These are phyloP conservation scores for Coelastrella sp. DNA, from an alignment of 139 green algal genomes.

Conservation along the genomic window DNA sequence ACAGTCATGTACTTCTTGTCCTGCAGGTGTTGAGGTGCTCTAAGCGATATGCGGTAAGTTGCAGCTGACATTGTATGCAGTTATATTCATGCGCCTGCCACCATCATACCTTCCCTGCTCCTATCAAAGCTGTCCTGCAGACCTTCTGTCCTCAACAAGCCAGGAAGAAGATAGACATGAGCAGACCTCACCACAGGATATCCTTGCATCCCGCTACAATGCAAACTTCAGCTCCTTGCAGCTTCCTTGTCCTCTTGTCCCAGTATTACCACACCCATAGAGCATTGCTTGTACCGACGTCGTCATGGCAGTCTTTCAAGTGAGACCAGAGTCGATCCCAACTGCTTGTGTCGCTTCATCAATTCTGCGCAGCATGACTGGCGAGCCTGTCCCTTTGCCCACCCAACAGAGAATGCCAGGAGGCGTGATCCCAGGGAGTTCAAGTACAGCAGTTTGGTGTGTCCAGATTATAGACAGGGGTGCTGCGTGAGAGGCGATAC, in stretches of 20 bases:
- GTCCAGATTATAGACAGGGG: slow-evolving; percentile 94
- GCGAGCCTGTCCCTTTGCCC: slow-evolving; percentile 96
- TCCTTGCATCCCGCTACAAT: too few relatives aligned
- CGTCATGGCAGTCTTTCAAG: neutral
- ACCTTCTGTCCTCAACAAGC: too few relatives aligned
- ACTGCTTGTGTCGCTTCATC: neutral
- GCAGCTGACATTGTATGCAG: neutral
- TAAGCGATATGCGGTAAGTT: slow-evolving; percentile 77
- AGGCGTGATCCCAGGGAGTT: slow-evolving; percentile 90
- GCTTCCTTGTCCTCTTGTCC: too few relatives aligned
- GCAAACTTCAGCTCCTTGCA: too few relatives aligned
- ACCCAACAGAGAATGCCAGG: slow-evolving; percentile 96
- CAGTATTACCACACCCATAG: too few relatives aligned
- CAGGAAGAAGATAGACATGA: too few relatives aligned
- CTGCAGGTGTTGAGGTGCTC: slow-evolving; percentile 79
- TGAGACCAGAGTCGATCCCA: neutral
- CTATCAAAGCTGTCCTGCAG: neutral
- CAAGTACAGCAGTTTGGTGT: slow-evolving; percentile 90
- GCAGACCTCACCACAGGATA: too few relatives aligned
- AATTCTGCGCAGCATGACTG: slow-evolving; percentile 85
- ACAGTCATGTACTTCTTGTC: neutral
- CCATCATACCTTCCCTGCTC: neutral
- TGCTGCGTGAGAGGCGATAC: slow-evolving; percentile 79
- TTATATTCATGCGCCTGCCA: neutral
- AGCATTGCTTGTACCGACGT: neutral